phyloP scores from a whole-genome alignment of 371 early-diverging fungal species.

The Blakeslea trispora region DNA sequence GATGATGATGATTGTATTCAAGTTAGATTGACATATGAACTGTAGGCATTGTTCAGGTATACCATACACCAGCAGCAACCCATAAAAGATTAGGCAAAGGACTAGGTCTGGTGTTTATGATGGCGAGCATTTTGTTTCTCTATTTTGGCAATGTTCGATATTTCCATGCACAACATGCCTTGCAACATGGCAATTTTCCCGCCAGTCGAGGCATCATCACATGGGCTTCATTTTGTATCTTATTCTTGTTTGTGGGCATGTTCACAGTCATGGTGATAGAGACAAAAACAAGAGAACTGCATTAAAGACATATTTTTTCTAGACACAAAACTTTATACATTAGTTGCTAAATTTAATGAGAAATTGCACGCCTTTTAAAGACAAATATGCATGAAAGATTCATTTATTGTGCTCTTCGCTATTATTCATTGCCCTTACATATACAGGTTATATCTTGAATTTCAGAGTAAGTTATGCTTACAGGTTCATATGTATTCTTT shows the following conservation, averaged over 20 bases:
- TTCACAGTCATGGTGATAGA: conserved; percentile 24
- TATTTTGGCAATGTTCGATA: conserved; percentile 63
- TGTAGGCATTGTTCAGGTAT: conserved; percentile 64
- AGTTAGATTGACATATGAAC: not conserved
- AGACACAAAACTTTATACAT: too few relatives aligned
- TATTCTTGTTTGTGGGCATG: conserved; percentile 30
- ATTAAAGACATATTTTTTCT: too few relatives aligned
- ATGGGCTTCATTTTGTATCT: conserved; percentile 38
- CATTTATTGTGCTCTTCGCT: too few relatives aligned
- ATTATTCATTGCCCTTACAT: too few relatives aligned
- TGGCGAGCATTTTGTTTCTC: conserved; percentile 59
- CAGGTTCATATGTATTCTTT: too few relatives aligned
- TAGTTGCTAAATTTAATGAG: too few relatives aligned
- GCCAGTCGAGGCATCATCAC: conserved; percentile 61
- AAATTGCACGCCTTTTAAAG: too few relatives aligned
- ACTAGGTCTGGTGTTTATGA: conserved; percentile 54
- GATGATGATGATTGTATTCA: too few relatives aligned
- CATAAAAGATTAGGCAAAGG: conserved; percentile 30
- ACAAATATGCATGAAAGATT: too few relatives aligned
- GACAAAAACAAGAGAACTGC: not conserved
- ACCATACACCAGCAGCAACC: conserved; percentile 36
- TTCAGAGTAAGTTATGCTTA: too few relatives aligned
- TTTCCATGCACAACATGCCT: conserved; percentile 64
- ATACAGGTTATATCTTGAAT: too few relatives aligned
- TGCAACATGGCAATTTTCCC: conserved; percentile 66